A percentile compares a stretch with the other conserved stretches of the same genome.
These are phyloP conservation scores for Trifolium pratense DNA, from an alignment of 306 rosid genomes.

Conservation along the genomic window DNA sequence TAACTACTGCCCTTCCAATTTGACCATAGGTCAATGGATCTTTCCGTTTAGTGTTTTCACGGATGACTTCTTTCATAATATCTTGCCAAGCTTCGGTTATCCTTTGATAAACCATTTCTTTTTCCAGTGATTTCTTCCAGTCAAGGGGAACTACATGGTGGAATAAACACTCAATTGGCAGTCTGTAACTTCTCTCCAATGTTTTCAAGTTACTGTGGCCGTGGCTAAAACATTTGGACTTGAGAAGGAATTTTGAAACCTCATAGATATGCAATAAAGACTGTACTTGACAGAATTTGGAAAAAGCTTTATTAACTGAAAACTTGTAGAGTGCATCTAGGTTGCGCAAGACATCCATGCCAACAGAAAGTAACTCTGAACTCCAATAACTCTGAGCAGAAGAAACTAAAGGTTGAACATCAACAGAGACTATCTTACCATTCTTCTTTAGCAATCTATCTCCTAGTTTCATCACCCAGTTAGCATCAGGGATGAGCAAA, in stretches of 20 bases:
- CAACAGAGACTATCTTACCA: slow-evolving; percentile 50
- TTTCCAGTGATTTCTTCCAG: slow-evolving; percentile 44
- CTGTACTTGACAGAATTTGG: slow-evolving; percentile 40
- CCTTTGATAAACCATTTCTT: slow-evolving; percentile 52
- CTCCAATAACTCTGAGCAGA: slow-evolving; percentile 60
- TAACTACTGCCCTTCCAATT: background rate
- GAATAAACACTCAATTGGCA: slow-evolving; percentile 41
- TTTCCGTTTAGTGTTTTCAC: slow-evolving; percentile 31
- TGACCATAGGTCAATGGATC: slow-evolving; percentile 35
- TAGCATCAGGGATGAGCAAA: slow-evolving; percentile 62
- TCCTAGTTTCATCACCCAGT: slow-evolving; percentile 56
- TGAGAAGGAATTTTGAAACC: slow-evolving; percentile 55
- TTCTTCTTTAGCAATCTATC: slow-evolving; percentile 43
- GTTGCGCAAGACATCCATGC: slow-evolving; percentile 54
- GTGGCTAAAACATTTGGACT: slow-evolving; percentile 38
- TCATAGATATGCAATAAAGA: slow-evolving; percentile 52
- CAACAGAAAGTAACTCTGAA: slow-evolving; percentile 58
- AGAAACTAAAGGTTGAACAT: slow-evolving; percentile 44
- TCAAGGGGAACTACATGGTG: slow-evolving; percentile 49
- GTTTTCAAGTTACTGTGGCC: slow-evolving; percentile 1
- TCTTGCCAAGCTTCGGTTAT: slow-evolving; percentile 40
- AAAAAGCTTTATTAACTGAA: slow-evolving; percentile 19
- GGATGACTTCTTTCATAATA: slow-evolving; percentile 39
- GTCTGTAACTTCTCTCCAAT: slow-evolving; percentile 29
- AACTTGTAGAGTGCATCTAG: slow-evolving; percentile 49